phyloP scores from a whole-genome alignment of 176 grass and related monocot species.

The bread wheat (Triticum aestivum) region IWGSC_CS_RefSeq_v2.1 NC_057795.1:446262509-446263008 shows the following conservation, averaged over 20 bases:
- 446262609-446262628: slow-evolving; percentile 27
- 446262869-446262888: slow-evolving; percentile 20
- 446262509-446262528: slow-evolving; percentile 30
- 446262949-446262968: slow-evolving; percentile 10
- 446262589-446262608: slow-evolving; percentile 27
- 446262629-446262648: slow-evolving; percentile 9
- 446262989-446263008: slow-evolving; percentile 36
- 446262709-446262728: slow-evolving; percentile 57
- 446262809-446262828: slow-evolving; percentile 36
- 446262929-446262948: slow-evolving; percentile 42
- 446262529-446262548: slow-evolving; percentile 47
- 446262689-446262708: slow-evolving; percentile 31
- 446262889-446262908: slow-evolving; percentile 26
- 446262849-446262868: slow-evolving; percentile 32
- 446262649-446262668: slow-evolving; percentile 27
- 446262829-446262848: slow-evolving; percentile 9
- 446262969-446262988: slow-evolving; percentile 23
- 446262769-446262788: neutral
- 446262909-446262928: slow-evolving; percentile 29
- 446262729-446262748: slow-evolving; percentile 57
- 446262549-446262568: slow-evolving; percentile 47
- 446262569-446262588: slow-evolving; percentile 45
- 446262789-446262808: slow-evolving; percentile 33
- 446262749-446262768: slow-evolving; percentile 15
- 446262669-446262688: slow-evolving; percentile 2